A percentile compares a stretch with the other conserved stretches of the same genome.
Evolutionary conservation across 768 basidiomycete genomes (phyloP).

Genomic region (Phylloporus rhodoxanthus): DNA sequence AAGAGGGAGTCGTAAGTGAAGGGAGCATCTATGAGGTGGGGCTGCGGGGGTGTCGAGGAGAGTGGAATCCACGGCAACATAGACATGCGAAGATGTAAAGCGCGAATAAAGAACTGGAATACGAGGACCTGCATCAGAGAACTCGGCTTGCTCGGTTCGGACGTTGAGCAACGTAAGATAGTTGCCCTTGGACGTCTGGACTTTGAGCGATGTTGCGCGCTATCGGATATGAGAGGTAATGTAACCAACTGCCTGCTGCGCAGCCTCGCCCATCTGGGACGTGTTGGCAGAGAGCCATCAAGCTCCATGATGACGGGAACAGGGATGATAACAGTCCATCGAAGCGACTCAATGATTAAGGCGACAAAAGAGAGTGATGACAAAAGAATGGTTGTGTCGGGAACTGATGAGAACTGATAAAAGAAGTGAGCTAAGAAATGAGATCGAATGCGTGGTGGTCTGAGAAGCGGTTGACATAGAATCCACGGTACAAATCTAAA

Average conservation of each 20-base stretch:
- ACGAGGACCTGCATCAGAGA: conserved; percentile 33
- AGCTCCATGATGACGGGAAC: conserved; percentile 96
- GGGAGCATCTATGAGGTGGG: too few species aligned
- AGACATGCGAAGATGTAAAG: too few species aligned
- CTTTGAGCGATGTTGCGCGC: conserved; percentile 75
- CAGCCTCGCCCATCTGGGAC: conserved; percentile 65
- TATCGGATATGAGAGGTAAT: conserved; percentile 71
- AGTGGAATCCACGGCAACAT: too few species aligned
- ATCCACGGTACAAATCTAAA: conserved; percentile 22
- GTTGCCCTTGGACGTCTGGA: conserved; percentile 93
- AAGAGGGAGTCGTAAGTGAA: too few species aligned
- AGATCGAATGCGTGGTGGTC: conserved; percentile 29
- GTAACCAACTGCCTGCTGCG: conserved; percentile 66
- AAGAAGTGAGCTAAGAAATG: background rate
- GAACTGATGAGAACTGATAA: conserved; percentile 34
- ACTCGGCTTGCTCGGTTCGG: conserved; percentile 43
- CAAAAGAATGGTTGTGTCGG: conserved; percentile 93
- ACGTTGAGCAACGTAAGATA: conserved; percentile 45
- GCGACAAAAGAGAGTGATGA: conserved; percentile 71
- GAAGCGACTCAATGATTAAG: conserved; percentile 68
- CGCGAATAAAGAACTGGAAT: too few species aligned
- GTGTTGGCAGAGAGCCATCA: conserved; percentile 75
- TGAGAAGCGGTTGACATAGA: conserved; percentile 29
- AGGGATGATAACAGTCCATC: conserved; percentile 88
- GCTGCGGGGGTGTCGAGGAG: too few species aligned